Percentiles rank a stretch among this genome's conserved stretches.
Evolutionary conservation across 345 rosid genomes (phyloP).

Genomic region (Trapa incisa): DNA sequence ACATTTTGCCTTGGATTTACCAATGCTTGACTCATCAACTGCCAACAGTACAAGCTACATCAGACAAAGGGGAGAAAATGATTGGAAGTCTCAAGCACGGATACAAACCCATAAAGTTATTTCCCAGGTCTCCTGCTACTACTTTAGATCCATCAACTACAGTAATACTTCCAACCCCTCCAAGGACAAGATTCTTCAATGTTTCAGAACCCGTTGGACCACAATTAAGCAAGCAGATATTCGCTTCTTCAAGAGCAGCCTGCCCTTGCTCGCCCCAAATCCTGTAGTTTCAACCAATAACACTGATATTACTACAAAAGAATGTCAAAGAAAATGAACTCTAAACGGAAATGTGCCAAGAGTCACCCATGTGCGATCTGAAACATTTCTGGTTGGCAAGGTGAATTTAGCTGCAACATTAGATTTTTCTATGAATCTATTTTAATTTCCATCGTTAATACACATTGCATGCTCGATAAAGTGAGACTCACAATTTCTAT

Average conservation of each 20-base stretch:
- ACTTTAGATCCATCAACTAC: slow-evolving; percentile 90
- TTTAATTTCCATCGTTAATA: background rate
- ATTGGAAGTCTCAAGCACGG: background rate
- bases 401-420: background rate
- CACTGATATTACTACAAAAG: background rate
- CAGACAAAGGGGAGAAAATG: slow-evolving; percentile 6
- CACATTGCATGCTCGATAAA: background rate
- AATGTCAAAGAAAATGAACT: background rate
- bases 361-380: background rate
- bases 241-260: slow-evolving; percentile 73
- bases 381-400: background rate
- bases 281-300: slow-evolving; percentile 29
- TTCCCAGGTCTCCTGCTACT: slow-evolving; percentile 82
- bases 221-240: slow-evolving; percentile 89
- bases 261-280: slow-evolving; percentile 98
- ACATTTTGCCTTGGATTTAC: slow-evolving; percentile 79
- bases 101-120: slow-evolving; percentile 79
- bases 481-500: background rate
- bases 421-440: background rate
- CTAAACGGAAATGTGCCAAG: background rate
- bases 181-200: slow-evolving; percentile 89
- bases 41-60: slow-evolving; percentile 12
- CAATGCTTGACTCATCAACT: slow-evolving; percentile 74
- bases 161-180: slow-evolving; percentile 89
- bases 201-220: slow-evolving; percentile 99